These are phyloP conservation scores for Symbiodinium natans DNA, from an alignment of 73 alveolate genomes.

Conservation along the genomic window DNA sequence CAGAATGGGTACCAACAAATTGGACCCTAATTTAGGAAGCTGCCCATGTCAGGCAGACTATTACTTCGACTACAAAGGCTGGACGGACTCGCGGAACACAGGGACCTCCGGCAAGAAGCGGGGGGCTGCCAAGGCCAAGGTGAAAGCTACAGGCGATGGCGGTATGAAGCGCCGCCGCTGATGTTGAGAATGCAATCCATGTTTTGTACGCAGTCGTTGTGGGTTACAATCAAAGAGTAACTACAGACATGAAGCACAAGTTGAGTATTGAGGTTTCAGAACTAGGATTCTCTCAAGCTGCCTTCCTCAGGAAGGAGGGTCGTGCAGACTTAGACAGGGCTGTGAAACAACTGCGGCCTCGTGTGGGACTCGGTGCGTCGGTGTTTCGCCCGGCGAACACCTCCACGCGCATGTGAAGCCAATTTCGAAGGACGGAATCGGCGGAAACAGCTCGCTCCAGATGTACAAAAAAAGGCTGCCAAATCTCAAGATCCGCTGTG, in stretches of 20 bases:
- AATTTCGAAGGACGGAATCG: not conserved
- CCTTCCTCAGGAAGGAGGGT: too few species aligned
- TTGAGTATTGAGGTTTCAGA: too few species aligned
- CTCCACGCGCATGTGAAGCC: not conserved
- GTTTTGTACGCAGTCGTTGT: too few species aligned
- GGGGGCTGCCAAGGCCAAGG: not conserved
- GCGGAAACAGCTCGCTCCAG: not conserved
- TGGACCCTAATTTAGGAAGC: not conserved
- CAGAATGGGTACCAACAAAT: too few species aligned
- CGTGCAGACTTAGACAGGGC: too few species aligned
- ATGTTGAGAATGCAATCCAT: not conserved
- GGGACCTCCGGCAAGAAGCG: not conserved
- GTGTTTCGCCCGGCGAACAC: too few species aligned
- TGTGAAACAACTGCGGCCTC: too few species aligned
- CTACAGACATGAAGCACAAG: too few species aligned
- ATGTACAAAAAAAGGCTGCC: not conserved
- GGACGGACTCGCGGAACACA: slow-evolving; percentile 49
- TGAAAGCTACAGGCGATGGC: slow-evolving; percentile 34
- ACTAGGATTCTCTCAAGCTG: too few species aligned
- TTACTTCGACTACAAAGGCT: slow-evolving; percentile 56
- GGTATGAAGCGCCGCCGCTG: slow-evolving; percentile 59
- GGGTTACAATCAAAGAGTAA: too few species aligned
- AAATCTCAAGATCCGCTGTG: too few species aligned
- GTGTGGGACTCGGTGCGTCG: too few species aligned
- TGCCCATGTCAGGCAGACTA: slow-evolving; percentile 29